Evolutionary conservation across 2,329 filamentous ascomycete genomes (phyloP).

Genomic region (Fusarium stilboides): DNA sequence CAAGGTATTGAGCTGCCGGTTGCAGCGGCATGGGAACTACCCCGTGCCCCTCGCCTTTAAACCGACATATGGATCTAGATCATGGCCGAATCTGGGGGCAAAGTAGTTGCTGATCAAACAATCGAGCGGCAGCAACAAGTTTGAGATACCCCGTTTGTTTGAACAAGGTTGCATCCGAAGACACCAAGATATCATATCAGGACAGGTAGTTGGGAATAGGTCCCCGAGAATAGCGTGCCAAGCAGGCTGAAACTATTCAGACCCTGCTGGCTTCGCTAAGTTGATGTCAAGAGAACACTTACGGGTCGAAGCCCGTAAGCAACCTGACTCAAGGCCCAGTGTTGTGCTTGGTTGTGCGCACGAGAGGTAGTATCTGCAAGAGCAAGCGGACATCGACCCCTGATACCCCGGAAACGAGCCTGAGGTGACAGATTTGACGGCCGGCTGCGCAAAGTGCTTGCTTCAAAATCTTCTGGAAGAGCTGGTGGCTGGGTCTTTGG

Average conservation of each 20-base stretch:
- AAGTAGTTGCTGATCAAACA: slow-evolving; percentile 40
- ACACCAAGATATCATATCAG: slow-evolving; percentile 22
- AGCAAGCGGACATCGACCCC: slow-evolving; percentile 35
- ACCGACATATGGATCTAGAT: slow-evolving; percentile 29
- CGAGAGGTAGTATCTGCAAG: slow-evolving; percentile 40
- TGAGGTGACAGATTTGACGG: slow-evolving; percentile 30
- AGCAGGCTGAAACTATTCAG: slow-evolving; percentile 36
- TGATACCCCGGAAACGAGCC: slow-evolving; percentile 44
- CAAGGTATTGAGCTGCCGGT: slow-evolving; percentile 1
- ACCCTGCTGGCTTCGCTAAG: slow-evolving; percentile 30
- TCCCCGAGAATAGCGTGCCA: slow-evolving; percentile 34
- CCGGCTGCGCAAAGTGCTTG: slow-evolving; percentile 25
- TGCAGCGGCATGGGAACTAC: slow-evolving; percentile 1
- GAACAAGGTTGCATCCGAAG: slow-evolving; percentile 29
- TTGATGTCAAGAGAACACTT: slow-evolving; percentile 13
- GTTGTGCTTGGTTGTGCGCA: slow-evolving; percentile 27
- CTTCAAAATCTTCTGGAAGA: slow-evolving; percentile 50
- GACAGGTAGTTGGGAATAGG: slow-evolving; percentile 11
- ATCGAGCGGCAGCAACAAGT: slow-evolving; percentile 21
- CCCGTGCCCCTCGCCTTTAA: slow-evolving; percentile 3
- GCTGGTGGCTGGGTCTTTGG: slow-evolving; percentile 33
- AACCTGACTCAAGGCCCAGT: slow-evolving; percentile 43
- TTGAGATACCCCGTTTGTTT: slow-evolving; percentile 36
- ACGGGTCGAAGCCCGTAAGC: slow-evolving; percentile 17
- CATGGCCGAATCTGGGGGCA: slow-evolving; percentile 8